A percentile compares a stretch with the other conserved stretches of the same genome.
Conservation (phyloP, 768 basidiomycete species). For the Termitomyces sp. region DNA sequence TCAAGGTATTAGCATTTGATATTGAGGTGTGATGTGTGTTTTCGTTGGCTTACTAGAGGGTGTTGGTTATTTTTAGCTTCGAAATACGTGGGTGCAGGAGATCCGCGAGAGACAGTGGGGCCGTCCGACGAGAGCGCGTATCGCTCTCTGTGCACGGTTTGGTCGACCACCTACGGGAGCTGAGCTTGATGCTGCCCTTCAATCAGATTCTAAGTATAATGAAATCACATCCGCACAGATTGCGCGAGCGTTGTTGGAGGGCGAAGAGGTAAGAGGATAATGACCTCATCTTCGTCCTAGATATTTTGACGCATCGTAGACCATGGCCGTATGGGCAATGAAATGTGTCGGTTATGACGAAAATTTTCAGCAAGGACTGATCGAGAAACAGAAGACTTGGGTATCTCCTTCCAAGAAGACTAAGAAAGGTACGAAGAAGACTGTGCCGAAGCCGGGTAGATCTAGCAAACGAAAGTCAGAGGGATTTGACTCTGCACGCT, state of each 20-base stretch:
- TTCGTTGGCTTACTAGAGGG: neutral
- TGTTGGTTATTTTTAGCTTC: neutral
- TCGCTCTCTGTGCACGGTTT: constrained; percentile 1
- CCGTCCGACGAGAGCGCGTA: constrained; percentile 7
- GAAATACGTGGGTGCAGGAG: constrained; percentile 3
- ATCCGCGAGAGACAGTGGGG: constrained; percentile 5
- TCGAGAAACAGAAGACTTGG: constrained; percentile 1
- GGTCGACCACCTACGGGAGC: constrained; percentile 4
- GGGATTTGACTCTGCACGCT: neutral
- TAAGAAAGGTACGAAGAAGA: neutral
- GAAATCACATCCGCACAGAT: constrained; percentile 5
- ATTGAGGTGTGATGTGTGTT: neutral
- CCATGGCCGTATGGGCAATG: neutral
- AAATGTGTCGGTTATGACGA: constrained; percentile 1
- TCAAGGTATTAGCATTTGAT: neutral
- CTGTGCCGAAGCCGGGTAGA: neutral
- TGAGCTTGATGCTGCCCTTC: neutral
- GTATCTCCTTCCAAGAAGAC: neutral
- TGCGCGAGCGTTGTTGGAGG: neutral
- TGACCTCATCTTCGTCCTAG: neutral
- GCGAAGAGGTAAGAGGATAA: constrained; percentile 4
- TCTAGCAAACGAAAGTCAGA: neutral
- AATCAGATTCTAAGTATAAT: neutral
- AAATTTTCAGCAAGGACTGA: neutral
- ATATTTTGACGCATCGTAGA: neutral